Base-by-base conservation (phyloP, 208 protist species). In the Acanthamoeba healyi region DNA sequence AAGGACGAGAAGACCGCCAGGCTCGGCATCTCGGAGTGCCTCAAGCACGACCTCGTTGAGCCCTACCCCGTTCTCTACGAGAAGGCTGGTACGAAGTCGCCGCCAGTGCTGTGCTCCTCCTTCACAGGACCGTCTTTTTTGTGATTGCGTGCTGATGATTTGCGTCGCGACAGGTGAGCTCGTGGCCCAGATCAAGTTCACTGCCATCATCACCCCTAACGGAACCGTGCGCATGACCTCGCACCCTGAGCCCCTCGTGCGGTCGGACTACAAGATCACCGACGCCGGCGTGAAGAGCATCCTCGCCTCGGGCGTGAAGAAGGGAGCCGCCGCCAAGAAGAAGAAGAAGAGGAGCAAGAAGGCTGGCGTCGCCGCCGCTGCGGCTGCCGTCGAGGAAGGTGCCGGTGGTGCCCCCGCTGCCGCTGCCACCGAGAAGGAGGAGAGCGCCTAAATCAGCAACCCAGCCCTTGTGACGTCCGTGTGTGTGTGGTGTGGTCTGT, bases 31-130 rank as follows among this genome's bases (percentile, higher is more conserved):
- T 98, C 96, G 67, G 99, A 99, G 97, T 99, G 98, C 97, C 58
- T 99, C 40, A 98, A 98, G 94, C 98, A 99, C 97, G 96, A 97
- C 81, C 97, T 99, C 42, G 96, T 99, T 65, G 96, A 98, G n/a
- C 97, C 98, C 36, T 99, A 99, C 97, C 99, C 99, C 58, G 98
- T 99, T 19, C 97, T 99, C 34, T 99, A 98, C 93, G 99, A 99
- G 94, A 97, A 96, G 49, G 97, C 98, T 4, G 98, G 51, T 56
- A 56, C 51, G 44, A n/a, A n/a, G n/a, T n/a, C n/a, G n/a, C n/a
- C n/a, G n/a, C n/a, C n/a, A n/a, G n/a, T n/a, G n/a, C n/a, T n/a
- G n/a, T n/a, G n/a, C n/a, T 22, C 19, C 38, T 34, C 72, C 17
- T 82, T 24, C 17, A 38, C 72, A 22, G 34, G 15, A 22, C 54